These are phyloP conservation scores for Takakia lepidozioides DNA, from an alignment of 225 moss, liverwort and hornwort species.

Conservation along the genomic window DNA sequence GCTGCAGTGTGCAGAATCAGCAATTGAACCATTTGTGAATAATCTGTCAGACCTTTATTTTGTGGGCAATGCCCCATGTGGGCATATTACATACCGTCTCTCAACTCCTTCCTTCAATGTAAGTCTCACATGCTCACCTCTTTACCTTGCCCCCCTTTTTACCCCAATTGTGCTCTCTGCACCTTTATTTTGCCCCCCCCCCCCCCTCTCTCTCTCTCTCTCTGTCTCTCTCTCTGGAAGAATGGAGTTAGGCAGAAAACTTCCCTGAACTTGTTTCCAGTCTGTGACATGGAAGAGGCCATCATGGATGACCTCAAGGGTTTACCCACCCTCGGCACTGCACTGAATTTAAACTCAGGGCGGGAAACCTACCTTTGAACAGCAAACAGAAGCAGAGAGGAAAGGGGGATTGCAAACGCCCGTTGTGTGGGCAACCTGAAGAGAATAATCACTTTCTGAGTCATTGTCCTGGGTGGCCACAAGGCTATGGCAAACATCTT, in stretches of 20 bases:
- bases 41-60: conserved; percentile 59
- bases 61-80: conserved; percentile 87
- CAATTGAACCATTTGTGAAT: conserved; percentile 43
- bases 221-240: neutral
- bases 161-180: neutral
- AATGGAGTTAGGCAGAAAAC: neutral
- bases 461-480: too few species aligned
- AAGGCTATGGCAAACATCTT: too few species aligned
- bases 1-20: conserved; percentile 75
- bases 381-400: too few species aligned
- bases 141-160: neutral
- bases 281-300: neutral
- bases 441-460: too few species aligned
- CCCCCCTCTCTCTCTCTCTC: neutral
- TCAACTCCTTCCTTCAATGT: conserved; percentile 59
- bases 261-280: neutral
- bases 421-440: too few species aligned
- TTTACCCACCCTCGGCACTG: too few species aligned
- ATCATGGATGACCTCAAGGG: too few species aligned
- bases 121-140: neutral
- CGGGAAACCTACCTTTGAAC: too few species aligned
- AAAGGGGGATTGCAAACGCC: too few species aligned
- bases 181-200: neutral
- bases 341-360: too few species aligned
- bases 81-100: conserved; percentile 52